Evolutionary conservation across 2,329 filamentous ascomycete genomes (phyloP).

Genomic region (Teratosphaeria nubilosa): DNA sequence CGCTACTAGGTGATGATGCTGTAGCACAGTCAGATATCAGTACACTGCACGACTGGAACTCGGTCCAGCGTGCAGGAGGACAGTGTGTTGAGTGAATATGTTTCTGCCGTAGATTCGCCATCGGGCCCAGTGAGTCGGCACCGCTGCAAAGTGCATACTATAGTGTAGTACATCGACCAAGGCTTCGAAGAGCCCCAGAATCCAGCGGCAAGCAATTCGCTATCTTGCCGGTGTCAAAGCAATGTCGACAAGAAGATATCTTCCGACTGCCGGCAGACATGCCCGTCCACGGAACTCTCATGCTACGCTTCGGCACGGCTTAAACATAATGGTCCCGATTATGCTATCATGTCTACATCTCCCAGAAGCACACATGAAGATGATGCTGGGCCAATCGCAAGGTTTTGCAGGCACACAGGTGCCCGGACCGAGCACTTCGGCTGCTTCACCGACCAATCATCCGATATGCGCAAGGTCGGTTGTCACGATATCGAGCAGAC

Average conservation of each 20-base stretch:
- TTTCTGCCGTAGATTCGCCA: too few relatives aligned
- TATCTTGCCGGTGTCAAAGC: neutral
- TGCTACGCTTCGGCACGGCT: neutral
- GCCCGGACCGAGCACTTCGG: neutral
- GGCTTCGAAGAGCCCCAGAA: too few relatives aligned
- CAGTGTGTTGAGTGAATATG: too few relatives aligned
- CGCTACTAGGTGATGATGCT: neutral
- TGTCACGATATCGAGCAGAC: neutral
- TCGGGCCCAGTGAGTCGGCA: too few relatives aligned
- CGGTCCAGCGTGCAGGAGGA: too few relatives aligned
- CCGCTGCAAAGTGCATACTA: too few relatives aligned
- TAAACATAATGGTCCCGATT: too few relatives aligned
- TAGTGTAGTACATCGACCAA: too few relatives aligned
- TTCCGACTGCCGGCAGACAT: neutral
- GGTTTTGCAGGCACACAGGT: neutral
- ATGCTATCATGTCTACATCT: neutral
- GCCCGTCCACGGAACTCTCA: neutral
- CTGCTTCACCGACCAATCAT: neutral
- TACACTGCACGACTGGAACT: too few relatives aligned
- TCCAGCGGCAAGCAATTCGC: neutral
- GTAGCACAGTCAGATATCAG: neutral
- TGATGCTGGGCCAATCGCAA: neutral
- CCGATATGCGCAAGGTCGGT: neutral
- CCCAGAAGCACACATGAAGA: neutral
- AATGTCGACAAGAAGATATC: neutral